phyloP scores from a whole-genome alignment of 129 eudicot genomes.

The Ambrosia artemisiifolia region DNA sequence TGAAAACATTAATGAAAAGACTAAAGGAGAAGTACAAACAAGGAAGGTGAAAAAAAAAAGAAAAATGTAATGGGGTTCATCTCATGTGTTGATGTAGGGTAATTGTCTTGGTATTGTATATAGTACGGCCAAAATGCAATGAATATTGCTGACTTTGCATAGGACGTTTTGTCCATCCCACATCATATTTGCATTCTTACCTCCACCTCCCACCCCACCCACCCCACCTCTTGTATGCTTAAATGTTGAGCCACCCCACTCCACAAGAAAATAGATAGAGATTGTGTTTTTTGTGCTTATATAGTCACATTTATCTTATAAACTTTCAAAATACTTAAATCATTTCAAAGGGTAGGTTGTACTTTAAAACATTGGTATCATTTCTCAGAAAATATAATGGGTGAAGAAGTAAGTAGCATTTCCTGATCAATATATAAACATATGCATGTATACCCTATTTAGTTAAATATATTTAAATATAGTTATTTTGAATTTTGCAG shows the following conservation, averaged over 20 bases:
- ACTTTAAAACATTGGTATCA: slow-evolving; percentile 21
- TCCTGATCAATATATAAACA: neutral
- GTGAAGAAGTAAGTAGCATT: slow-evolving; percentile 28
- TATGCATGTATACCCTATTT: neutral
- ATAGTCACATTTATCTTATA: slow-evolving; percentile 8
- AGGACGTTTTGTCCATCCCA: slow-evolving; percentile 35
- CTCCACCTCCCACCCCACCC: slow-evolving; percentile 18
- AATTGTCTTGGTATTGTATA: slow-evolving; percentile 3
- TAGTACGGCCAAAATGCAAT: slow-evolving; percentile 29
- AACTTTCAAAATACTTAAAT: slow-evolving; percentile 2
- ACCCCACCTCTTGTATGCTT: slow-evolving; percentile 26
- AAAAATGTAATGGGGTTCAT: neutral
- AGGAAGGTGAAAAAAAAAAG: neutral
- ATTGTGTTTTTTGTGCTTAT: slow-evolving; percentile 8
- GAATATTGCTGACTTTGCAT: slow-evolving; percentile 34
- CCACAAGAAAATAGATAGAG: slow-evolving; percentile 10
- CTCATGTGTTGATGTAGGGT: slow-evolving; percentile 13
- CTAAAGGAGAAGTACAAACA: slow-evolving; percentile 3
- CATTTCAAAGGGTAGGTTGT: slow-evolving; percentile 18
- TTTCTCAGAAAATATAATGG: slow-evolving; percentile 18
- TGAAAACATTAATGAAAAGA: slow-evolving; percentile 17
- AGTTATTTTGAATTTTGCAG: neutral
- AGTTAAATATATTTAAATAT: neutral
- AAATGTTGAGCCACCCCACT: slow-evolving; percentile 33
- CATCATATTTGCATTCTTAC: slow-evolving; percentile 28